A percentile compares a stretch with the other conserved stretches of the same genome.
Conservation (phyloP, 495 filamentous ascomycete genomes). For the Parathielavia hyrcaniae region DNA sequence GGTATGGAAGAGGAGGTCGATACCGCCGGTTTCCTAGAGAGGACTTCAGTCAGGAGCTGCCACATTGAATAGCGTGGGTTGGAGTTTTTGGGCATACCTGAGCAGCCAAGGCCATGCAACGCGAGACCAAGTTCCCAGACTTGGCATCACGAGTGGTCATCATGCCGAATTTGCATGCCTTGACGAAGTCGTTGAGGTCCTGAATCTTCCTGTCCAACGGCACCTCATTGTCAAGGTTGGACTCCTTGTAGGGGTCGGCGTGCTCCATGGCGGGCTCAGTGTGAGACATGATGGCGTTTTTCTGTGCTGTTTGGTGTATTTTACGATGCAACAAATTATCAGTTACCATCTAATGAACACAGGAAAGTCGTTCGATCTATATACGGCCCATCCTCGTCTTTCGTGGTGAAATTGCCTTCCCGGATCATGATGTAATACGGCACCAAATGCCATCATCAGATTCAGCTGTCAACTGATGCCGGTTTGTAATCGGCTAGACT, state of each 20-base stretch:
- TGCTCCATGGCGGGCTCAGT: constrained; percentile 49
- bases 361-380: no score
- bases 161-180: constrained; percentile 70
- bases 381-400: no score
- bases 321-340: not conserved
- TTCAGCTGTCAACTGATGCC: no score
- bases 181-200: constrained; percentile 62
- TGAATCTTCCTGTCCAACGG: constrained; percentile 72
- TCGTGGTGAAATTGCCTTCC: no score
- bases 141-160: constrained; percentile 58
- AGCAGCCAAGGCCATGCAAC: constrained; percentile 88
- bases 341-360: not conserved
- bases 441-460: no score
- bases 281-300: constrained; percentile 16
- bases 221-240: constrained; percentile 58
- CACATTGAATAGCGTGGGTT: not conserved
- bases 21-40: constrained; percentile 63
- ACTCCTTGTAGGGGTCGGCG: constrained; percentile 74
- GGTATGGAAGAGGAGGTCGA: constrained; percentile 89
- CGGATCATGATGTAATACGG: no score
- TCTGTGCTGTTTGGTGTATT: not conserved
- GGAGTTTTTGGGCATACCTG: constrained; percentile 47
- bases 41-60: not conserved
- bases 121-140: constrained; percentile 58
- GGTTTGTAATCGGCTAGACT: no score